Percentiles rank a stretch among this genome's conserved stretches.
Evolutionary conservation across 805 yeast genomes (phyloP).

Genomic region (Starmerella potacharoeniae): DNA sequence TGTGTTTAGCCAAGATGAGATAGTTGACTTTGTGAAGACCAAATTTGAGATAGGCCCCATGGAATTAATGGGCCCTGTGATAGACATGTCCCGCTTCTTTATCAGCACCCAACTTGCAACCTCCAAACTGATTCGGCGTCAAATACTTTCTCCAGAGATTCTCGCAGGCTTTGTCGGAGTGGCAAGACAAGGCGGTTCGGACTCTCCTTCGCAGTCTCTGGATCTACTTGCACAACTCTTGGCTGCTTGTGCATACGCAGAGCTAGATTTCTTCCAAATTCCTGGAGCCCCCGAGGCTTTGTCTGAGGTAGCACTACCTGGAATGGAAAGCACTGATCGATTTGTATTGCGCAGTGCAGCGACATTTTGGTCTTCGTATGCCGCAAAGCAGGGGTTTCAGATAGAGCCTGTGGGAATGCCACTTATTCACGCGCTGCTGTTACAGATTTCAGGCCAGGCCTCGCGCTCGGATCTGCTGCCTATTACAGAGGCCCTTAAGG

Average conservation of each 20-base stretch:
- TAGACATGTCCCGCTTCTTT: conserved; percentile 26
- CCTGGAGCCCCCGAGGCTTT: conserved; percentile 20
- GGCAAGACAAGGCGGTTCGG: not conserved
- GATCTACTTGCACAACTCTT: conserved; percentile 23
- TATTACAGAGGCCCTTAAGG: conserved; percentile 34
- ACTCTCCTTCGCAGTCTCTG: not conserved
- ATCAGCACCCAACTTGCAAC: conserved; percentile 19
- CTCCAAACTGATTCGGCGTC: not conserved
- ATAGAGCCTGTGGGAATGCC: conserved; percentile 25
- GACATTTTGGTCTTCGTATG: conserved; percentile 44
- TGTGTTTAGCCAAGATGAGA: conserved; percentile 36
- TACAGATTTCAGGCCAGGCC: conserved; percentile 33
- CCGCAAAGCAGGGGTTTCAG: conserved; percentile 21
- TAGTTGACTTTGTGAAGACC: conserved; percentile 33
- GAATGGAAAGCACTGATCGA: conserved; percentile 41
- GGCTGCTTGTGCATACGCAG: not conserved
- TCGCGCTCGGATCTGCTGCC: conserved; percentile 36
- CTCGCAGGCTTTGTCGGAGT: not conserved
- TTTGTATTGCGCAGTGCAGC: conserved; percentile 43
- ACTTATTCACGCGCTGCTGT: conserved; percentile 31
- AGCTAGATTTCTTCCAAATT: not conserved
- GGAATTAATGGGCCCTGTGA: conserved; percentile 20
- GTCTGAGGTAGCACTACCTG: conserved; percentile 31
- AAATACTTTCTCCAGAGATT: not conserved
- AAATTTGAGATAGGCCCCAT: conserved; percentile 27